Percentiles rank a stretch among this genome's conserved stretches.
Conservation (phyloP, 2,329 filamentous ascomycete species). For the Penicillium hesseltinei region DNA sequence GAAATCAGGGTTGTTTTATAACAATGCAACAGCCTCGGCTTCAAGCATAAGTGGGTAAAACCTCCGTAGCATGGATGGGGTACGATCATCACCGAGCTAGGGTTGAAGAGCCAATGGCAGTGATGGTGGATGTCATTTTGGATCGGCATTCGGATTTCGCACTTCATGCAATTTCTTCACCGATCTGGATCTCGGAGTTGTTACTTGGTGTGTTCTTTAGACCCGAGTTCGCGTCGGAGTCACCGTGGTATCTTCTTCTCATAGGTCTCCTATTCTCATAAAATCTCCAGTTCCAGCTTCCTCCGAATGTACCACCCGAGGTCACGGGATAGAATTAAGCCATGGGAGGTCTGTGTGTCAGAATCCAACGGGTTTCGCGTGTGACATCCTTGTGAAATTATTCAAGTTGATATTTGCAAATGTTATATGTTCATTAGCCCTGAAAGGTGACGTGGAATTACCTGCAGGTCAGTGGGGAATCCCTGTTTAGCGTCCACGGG, state of each 20-base stretch:
- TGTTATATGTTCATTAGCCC: too few relatives aligned
- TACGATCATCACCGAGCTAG: neutral
- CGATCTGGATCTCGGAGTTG: constrained; percentile 4
- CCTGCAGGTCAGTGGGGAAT: too few relatives aligned
- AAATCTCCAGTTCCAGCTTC: neutral
- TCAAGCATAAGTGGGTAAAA: neutral
- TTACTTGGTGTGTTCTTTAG: neutral
- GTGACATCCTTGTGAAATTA: too few relatives aligned
- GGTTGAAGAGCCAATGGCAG: neutral
- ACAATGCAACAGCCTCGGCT: neutral
- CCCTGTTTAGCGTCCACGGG: too few relatives aligned
- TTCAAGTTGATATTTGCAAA: too few relatives aligned
- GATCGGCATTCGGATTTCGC: neutral
- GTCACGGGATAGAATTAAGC: neutral
- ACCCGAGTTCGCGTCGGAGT: neutral
- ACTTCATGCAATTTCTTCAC: neutral
- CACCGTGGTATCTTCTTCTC: neutral
- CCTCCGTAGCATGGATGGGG: neutral
- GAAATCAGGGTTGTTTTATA: constrained; percentile 4
- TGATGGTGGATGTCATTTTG: neutral
- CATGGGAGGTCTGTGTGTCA: neutral
- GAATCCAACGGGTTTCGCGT: too few relatives aligned
- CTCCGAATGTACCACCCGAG: neutral
- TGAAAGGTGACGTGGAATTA: too few relatives aligned
- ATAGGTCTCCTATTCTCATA: neutral